Percentiles rank a stretch among this genome's conserved stretches.
Conservation (phyloP, 2,329 filamentous ascomycete species). For the Aspergillus novofumigatus region DNA sequence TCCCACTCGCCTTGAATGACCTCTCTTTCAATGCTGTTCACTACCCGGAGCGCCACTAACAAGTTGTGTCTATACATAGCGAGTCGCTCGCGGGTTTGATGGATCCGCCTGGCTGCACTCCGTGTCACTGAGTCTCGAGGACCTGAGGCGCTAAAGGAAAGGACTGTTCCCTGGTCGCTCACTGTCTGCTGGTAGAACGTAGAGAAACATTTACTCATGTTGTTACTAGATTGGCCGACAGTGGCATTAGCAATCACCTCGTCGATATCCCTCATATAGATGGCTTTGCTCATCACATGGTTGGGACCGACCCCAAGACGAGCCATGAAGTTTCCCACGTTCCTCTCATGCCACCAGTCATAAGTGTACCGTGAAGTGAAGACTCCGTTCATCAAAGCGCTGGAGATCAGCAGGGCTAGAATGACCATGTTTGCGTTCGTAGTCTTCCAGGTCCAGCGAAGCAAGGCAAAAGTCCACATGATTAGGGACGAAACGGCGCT, state of each 20-base stretch:
- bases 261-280: slow-evolving; percentile 79
- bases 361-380: slow-evolving; percentile 69
- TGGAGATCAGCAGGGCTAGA: slow-evolving; percentile 63
- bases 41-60: slow-evolving; percentile 80
- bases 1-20: slow-evolving; percentile 87
- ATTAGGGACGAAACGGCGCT: slow-evolving; percentile 72
- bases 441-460: slow-evolving; percentile 64
- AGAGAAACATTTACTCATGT: slow-evolving; percentile 38
- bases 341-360: slow-evolving; percentile 81
- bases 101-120: slow-evolving; percentile 55
- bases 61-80: slow-evolving; percentile 85
- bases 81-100: slow-evolving; percentile 75
- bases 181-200: slow-evolving; percentile 42
- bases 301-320: slow-evolving; percentile 76
- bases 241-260: slow-evolving; percentile 50
- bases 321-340: slow-evolving; percentile 74
- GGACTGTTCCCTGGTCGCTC: slow-evolving; percentile 27
- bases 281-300: slow-evolving; percentile 73
- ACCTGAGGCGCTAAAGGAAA: slow-evolving; percentile 25
- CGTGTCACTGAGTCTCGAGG: slow-evolving; percentile 28
- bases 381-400: slow-evolving; percentile 67
- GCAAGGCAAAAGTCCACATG: slow-evolving; percentile 66
- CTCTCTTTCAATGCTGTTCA: slow-evolving; percentile 85
- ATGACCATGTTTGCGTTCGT: slow-evolving; percentile 71
- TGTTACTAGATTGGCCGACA: slow-evolving; percentile 22